phyloP scores from a whole-genome alignment of 108 stramenopile genomes.

The Chaetoceros tenuissimus region DNA sequence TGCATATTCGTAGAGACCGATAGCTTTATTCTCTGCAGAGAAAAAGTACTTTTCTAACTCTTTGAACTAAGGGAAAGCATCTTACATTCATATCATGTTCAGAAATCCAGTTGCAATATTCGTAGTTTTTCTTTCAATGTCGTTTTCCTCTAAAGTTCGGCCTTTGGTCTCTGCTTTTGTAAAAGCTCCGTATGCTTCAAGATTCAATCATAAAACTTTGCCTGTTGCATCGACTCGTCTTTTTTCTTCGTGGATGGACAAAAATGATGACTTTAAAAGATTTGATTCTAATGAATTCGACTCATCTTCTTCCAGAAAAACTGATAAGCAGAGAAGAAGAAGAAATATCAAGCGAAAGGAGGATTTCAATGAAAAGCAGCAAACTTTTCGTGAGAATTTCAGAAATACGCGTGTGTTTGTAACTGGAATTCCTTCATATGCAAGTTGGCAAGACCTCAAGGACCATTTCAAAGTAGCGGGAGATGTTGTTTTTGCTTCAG shows the following conservation, averaged over 20 bases:
- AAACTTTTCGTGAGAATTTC: slow-evolving; percentile 35
- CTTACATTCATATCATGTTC: too few relatives aligned
- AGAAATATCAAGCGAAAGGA: neutral
- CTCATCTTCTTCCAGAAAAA: neutral
- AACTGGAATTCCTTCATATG: slow-evolving; percentile 51
- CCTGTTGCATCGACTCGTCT: neutral
- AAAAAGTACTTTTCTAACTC: too few relatives aligned
- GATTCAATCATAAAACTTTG: neutral
- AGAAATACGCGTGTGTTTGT: slow-evolving; percentile 76
- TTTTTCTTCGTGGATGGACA: neutral
- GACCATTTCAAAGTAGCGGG: slow-evolving; percentile 71
- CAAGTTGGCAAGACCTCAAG: slow-evolving; percentile 76
- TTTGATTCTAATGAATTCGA: too few relatives aligned
- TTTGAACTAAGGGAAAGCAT: too few relatives aligned
- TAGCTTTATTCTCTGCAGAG: too few relatives aligned
- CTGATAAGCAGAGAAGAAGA: neutral
- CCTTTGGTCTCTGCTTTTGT: neutral
- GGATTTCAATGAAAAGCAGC: neutral
- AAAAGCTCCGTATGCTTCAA: neutral
- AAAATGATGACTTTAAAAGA: neutral
- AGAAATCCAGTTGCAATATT: too few relatives aligned
- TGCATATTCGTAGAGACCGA: too few relatives aligned
- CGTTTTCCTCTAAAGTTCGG: neutral
- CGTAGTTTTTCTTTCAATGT: neutral
- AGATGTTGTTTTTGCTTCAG: slow-evolving; percentile 74